phyloP scores from a whole-genome alignment of 2,329 filamentous ascomycete species.

The Penicillium frequentans region DNA sequence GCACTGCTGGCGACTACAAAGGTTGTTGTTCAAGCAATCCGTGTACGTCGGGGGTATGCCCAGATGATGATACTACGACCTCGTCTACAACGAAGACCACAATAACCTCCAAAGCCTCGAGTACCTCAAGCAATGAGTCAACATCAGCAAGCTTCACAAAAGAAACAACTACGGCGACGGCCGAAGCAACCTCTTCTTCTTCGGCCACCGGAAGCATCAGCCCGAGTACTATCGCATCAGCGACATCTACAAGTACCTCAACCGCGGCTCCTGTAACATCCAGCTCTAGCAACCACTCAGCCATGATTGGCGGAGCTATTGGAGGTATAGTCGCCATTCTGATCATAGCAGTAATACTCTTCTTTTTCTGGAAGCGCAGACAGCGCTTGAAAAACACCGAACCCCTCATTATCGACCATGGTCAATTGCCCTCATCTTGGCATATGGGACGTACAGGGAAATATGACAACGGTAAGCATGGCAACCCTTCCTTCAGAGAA shows the following conservation, averaged over 20 bases:
- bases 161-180: neutral
- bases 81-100: conserved; percentile 1
- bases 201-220: neutral
- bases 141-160: neutral
- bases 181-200: neutral
- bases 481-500: neutral
- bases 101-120: neutral
- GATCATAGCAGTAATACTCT: neutral
- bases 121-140: neutral
- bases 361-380: neutral
- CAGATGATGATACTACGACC: conserved; percentile 13
- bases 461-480: neutral
- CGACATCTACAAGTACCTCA: neutral
- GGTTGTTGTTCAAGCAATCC: conserved; percentile 37
- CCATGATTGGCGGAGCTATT: neutral
- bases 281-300: neutral
- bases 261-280: neutral
- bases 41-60: conserved; percentile 31
- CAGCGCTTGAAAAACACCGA: neutral
- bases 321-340: neutral
- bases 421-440: neutral
- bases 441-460: neutral
- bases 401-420: neutral
- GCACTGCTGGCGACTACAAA: conserved; percentile 21
- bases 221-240: neutral